Conservation (phyloP, 148 eudicot species). For the Euryodendron excelsum region DNA sequence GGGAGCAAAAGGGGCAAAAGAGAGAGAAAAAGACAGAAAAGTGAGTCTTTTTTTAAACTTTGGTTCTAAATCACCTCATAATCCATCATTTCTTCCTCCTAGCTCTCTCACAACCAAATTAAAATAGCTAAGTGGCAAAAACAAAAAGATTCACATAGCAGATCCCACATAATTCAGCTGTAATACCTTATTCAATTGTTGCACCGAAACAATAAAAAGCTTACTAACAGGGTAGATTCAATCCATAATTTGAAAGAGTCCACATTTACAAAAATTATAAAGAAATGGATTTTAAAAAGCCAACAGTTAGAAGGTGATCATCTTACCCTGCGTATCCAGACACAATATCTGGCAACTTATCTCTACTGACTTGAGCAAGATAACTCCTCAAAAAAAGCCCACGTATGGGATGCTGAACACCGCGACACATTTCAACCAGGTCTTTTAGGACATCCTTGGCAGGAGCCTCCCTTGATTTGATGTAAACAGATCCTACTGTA, state of each 20-base stretch:
- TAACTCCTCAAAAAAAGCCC: slow-evolving; percentile 97
- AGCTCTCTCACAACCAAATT: no score
- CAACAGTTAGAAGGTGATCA: slow-evolving; percentile 7
- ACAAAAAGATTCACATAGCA: not conserved
- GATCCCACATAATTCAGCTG: no score
- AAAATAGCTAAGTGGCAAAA: not conserved
- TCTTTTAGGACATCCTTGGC: slow-evolving; percentile 90
- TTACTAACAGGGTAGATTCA: not conserved
- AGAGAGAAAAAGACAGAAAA: not conserved
- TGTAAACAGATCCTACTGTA: slow-evolving; percentile 95
- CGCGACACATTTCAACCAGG: slow-evolving; percentile 97
- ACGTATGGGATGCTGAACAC: slow-evolving; percentile 93
- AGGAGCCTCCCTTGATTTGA: slow-evolving; percentile 81
- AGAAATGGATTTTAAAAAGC: not conserved
- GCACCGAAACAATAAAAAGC: not conserved
- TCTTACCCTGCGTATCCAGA: slow-evolving; percentile 82
- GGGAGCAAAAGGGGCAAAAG: no score
- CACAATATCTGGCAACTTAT: slow-evolving; percentile 85
- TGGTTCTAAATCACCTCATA: not conserved
- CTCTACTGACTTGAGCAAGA: slow-evolving; percentile 94
- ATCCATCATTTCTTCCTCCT: not conserved
- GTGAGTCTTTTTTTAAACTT: not conserved
- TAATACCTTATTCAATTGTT: not conserved
- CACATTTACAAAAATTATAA: not conserved
- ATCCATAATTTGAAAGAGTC: not conserved